These are phyloP conservation scores for Claviceps sp. DNA, from an alignment of 2,329 filamentous ascomycete species.

Conservation along the genomic window DNA sequence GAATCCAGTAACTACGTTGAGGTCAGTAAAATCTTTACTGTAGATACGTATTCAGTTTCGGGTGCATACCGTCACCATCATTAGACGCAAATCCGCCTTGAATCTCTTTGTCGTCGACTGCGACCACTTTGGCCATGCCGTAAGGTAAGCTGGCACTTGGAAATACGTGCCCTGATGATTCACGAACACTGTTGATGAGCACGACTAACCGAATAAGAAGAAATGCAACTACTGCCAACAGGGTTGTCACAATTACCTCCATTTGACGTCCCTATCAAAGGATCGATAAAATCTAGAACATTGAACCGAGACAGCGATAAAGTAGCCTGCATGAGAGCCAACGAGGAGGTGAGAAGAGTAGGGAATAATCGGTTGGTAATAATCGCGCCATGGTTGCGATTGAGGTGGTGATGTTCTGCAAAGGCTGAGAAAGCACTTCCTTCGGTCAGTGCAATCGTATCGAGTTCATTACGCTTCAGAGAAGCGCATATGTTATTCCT, in stretches of 20 bases:
- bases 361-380: neutral
- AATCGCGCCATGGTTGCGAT: neutral
- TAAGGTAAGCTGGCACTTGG: conserved; percentile 16
- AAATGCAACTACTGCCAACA: neutral
- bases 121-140: conserved; percentile 17
- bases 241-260: conserved; percentile 9
- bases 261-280: conserved; percentile 15
- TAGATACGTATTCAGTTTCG: neutral
- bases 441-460: too few species aligned
- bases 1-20: conserved; percentile 15
- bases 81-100: conserved; percentile 16
- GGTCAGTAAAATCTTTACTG: neutral
- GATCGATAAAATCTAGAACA: conserved; percentile 13
- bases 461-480: too few species aligned
- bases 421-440: too few species aligned
- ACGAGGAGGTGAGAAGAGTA: neutral
- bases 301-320: conserved; percentile 4
- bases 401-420: neutral
- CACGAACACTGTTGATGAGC: neutral
- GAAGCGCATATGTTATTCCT: too few species aligned
- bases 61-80: conserved; percentile 11
- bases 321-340: neutral
- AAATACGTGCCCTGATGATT: conserved; percentile 14
- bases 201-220: neutral
- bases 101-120: conserved; percentile 13